Conservation (phyloP, 352 stramenopile species). For the Plasmopara muralis region DNA sequence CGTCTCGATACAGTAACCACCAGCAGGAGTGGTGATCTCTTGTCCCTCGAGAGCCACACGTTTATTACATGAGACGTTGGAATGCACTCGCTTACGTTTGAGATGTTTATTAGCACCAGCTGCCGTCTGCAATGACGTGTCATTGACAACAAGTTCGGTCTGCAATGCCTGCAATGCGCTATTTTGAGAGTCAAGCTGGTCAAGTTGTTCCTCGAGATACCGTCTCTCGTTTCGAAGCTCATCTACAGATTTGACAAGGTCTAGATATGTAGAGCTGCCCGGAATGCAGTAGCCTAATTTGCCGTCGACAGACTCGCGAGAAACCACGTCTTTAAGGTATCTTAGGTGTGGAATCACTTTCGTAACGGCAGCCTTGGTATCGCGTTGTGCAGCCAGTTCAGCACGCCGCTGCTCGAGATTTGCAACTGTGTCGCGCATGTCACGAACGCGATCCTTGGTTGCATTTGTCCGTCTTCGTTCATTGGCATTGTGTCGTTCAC, state of each 20-base stretch:
- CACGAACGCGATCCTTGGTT: constrained; percentile 32
- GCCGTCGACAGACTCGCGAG: constrained; percentile 11
- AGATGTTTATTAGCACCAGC: constrained; percentile 14
- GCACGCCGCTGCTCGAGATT: constrained; percentile 19
- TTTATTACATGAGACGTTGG: constrained; percentile 15
- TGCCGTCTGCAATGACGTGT: constrained; percentile 6
- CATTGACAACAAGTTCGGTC: constrained; percentile 24
- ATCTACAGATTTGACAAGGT: constrained; percentile 24
- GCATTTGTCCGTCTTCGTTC: constrained; percentile 37
- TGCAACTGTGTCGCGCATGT: constrained; percentile 33
- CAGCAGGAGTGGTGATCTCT: constrained; percentile 13
- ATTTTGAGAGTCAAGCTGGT: constrained; percentile 39
- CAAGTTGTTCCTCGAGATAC: constrained; percentile 37
- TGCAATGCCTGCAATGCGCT: constrained; percentile 36
- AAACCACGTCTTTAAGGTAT: constrained; percentile 16
- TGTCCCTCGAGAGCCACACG: constrained; percentile 3
- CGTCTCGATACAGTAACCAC: constrained; percentile 36
- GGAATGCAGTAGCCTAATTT: constrained; percentile 21
- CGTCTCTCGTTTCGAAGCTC: constrained; percentile 33
- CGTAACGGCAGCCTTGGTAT: constrained; percentile 16
- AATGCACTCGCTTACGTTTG: constrained; percentile 31
- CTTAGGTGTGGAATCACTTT: constrained; percentile 20
- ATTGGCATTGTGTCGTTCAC: constrained; percentile 41
- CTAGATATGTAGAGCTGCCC: constrained; percentile 28
- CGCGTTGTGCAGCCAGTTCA: constrained; percentile 17